phyloP scores from a whole-genome alignment of 768 basidiomycete species.

The Pulveroboletus sp. region DNA sequence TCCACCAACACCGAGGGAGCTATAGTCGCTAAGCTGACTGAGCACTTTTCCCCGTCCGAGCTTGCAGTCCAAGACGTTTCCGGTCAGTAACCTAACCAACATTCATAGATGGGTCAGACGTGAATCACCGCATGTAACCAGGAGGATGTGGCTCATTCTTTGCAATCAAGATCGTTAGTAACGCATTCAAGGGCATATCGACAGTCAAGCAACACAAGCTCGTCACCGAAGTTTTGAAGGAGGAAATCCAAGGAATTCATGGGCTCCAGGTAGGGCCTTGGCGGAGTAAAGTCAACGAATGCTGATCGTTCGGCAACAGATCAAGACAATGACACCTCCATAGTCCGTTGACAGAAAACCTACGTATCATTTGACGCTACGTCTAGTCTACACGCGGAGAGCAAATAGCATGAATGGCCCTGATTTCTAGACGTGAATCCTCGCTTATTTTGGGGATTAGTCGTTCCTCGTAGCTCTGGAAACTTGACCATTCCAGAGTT shows the following conservation, averaged over 20 bases:
- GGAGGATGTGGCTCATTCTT: constrained; percentile 98
- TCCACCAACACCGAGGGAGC: constrained; percentile 38
- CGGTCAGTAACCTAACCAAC: constrained; percentile 47
- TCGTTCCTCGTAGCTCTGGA: too few relatives aligned
- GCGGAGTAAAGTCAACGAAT: not conserved
- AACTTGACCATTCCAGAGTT: not conserved
- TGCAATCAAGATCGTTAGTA: constrained; percentile 81
- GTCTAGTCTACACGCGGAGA: constrained; percentile 9
- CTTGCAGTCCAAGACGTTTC: constrained; percentile 93
- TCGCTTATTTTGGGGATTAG: too few relatives aligned
- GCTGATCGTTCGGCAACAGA: constrained; percentile 26
- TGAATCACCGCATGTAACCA: constrained; percentile 28
- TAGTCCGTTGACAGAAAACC: constrained; percentile 5
- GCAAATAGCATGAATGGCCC: not conserved
- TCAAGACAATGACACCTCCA: constrained; percentile 38
- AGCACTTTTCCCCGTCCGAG: constrained; percentile 72
- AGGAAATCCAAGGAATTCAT: constrained; percentile 88
- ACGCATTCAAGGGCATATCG: constrained; percentile 79
- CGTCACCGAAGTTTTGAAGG: constrained; percentile 79
- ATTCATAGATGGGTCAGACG: not conserved
- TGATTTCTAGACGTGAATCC: not conserved
- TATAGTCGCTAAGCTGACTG: constrained; percentile 69
- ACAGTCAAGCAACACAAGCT: constrained; percentile 92
- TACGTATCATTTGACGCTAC: constrained; percentile 1
- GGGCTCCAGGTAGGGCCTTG: constrained; percentile 76